Evolutionary conservation across 2,329 filamentous ascomycete species (phyloP).

Genomic region (Botrytis galanthina): DNA sequence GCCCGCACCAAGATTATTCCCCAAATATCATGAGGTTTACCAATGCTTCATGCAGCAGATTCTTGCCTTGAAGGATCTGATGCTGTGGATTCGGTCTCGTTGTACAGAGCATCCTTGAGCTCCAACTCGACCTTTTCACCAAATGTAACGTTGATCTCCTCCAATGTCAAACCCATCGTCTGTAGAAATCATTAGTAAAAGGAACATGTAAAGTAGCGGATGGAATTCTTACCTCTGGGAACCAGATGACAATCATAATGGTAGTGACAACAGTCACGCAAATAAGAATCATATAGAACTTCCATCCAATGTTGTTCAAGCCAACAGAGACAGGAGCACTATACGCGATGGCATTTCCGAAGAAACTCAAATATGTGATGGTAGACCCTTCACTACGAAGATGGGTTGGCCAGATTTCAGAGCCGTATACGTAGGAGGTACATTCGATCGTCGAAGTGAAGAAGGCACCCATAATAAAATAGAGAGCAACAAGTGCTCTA

Average conservation of each 20-base stretch:
- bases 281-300: slow-evolving; percentile 38
- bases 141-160: slow-evolving; percentile 39
- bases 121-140: slow-evolving; percentile 33
- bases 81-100: background rate
- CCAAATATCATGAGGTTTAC: too few species aligned
- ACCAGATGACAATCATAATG: slow-evolving; percentile 31
- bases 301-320: slow-evolving; percentile 37
- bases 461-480: slow-evolving; percentile 13
- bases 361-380: slow-evolving; percentile 11
- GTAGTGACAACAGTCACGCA: slow-evolving; percentile 32
- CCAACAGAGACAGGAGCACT: slow-evolving; percentile 10
- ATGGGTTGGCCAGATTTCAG: slow-evolving; percentile 41
- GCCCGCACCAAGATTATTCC: background rate
- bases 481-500: slow-evolving; percentile 16
- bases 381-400: slow-evolving; percentile 30
- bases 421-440: slow-evolving; percentile 38
- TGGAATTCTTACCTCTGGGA: slow-evolving; percentile 32
- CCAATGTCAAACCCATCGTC: slow-evolving; percentile 37
- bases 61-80: background rate
- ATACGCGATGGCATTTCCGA: slow-evolving; percentile 14
- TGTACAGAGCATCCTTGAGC: slow-evolving; percentile 13
- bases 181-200: background rate
- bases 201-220: too few species aligned
- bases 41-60: background rate
- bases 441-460: slow-evolving; percentile 16